phyloP scores from a whole-genome alignment of 2,329 filamentous ascomycete species.

The Ampelomyces quisqualis region DNA sequence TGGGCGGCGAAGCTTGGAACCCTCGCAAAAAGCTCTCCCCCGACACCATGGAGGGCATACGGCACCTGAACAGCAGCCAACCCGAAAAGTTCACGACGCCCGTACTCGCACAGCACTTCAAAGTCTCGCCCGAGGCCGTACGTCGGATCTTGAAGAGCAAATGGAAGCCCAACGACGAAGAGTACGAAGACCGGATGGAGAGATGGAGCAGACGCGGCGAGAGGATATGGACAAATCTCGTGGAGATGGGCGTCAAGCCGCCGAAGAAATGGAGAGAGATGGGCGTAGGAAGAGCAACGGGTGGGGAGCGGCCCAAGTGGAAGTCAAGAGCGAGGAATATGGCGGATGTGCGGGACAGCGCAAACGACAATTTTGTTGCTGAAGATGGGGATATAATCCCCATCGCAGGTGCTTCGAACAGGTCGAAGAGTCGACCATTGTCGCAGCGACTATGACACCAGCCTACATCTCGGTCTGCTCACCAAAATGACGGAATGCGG shows the following conservation, averaged over 20 bases:
- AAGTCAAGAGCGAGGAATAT: constrained; percentile 33
- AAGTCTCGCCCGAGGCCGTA: constrained; percentile 84
- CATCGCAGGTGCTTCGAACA: constrained; percentile 26
- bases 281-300: constrained; percentile 42
- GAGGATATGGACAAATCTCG: constrained; percentile 52
- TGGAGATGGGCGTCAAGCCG: constrained; percentile 57
- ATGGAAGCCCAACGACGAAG: constrained; percentile 62
- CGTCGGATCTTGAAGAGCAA: constrained; percentile 81
- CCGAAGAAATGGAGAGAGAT: constrained; percentile 54
- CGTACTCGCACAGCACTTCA: constrained; percentile 73
- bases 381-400: constrained; percentile 34
- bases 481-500: too few relatives aligned
- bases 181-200: constrained; percentile 46
- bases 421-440: constrained; percentile 7
- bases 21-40: constrained; percentile 87
- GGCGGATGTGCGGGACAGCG: constrained; percentile 32
- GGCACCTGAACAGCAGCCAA: constrained; percentile 74
- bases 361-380: constrained; percentile 12
- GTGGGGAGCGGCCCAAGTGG: constrained; percentile 37
- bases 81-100: constrained; percentile 75
- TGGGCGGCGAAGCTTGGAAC: constrained; percentile 72
- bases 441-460: constrained; percentile 10
- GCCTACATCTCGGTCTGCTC: too few relatives aligned
- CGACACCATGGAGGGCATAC: constrained; percentile 87
- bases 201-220: constrained; percentile 53